Base-by-base conservation (phyloP, 192 early-diverging fungal genomes). In the Chytriomyces sp. region DNA sequence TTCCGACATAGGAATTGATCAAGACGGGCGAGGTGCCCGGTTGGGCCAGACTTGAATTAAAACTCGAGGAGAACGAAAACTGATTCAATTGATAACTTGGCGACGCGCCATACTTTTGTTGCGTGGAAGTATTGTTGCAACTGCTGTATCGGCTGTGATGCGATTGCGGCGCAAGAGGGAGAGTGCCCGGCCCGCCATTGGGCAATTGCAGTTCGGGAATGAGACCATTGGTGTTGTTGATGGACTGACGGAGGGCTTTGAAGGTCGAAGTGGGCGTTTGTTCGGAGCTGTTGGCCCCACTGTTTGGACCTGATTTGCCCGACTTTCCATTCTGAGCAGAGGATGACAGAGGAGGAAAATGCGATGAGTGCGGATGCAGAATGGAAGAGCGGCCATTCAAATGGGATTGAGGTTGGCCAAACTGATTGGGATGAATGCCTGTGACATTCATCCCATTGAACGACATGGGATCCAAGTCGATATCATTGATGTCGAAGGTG, bases 1-100 rank as follows among this genome's bases (percentile, higher is more conserved):
- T 40, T 3, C 68, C 68, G 32, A 70, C 38, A 31, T 28, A 70
- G 5, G 56, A 59, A 49, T 70, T 70, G 30, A 70, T 70, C 19
- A 70, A 49, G 34, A 69, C 31, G 5, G 68, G 68, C 14, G 68
- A 70, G 8, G 65, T 37, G 6, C 65, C 65, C 19, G 12, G 14
- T 58, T 12, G n/a, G 12, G 19, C 31, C 19, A 10, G 12, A 58
- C 25, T 14, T 28, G 56, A 10, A 2, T 22, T 28, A 14, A 28
- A 14, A 3, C 3, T 31, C 56, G 56, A 58, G 12, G 17, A 22
- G 56, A 58, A 58, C 12, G 31, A 31, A 14, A n/a, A 22, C 44
- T 49, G 44, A 49, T 49, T 49, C 44, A 49, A 2, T 1, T 14
- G 22, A 49, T 49, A n/a, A 49, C 44, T 49, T 58, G n/a, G 25